Evolutionary conservation across 345 rosid species (phyloP).

Genomic region (Salix viminalis): DNA sequence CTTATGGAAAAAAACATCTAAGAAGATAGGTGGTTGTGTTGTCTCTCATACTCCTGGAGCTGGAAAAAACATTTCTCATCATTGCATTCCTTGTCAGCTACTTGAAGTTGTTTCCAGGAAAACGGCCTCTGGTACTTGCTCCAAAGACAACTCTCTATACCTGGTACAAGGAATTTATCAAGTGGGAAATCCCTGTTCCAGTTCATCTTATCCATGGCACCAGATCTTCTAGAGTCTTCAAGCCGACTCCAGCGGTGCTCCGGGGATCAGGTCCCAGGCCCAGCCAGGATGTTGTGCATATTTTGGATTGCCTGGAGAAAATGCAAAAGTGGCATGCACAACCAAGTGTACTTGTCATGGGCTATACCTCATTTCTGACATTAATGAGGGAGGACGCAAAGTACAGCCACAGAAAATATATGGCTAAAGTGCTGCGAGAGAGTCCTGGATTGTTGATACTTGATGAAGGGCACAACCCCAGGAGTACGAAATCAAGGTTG

Average conservation of each 20-base stretch:
- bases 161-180: conserved; percentile 92
- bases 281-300: conserved; percentile 78
- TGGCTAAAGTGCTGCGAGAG: conserved; percentile 83
- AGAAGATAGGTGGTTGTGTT: conserved; percentile 76
- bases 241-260: conserved; percentile 32
- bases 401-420: conserved; percentile 66
- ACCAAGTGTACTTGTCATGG: conserved; percentile 96
- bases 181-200: conserved; percentile 81
- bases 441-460: conserved; percentile 80
- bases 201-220: conserved; percentile 88
- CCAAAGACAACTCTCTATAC: conserved; percentile 91
- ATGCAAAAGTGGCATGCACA: conserved; percentile 87
- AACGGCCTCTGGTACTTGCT: conserved; percentile 81
- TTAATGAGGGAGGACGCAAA: conserved; percentile 82
- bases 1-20: conserved; percentile 48
- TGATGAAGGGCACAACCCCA: conserved; percentile 92
- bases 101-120: conserved; percentile 78
- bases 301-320: conserved; percentile 82
- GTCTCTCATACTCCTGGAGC: conserved; percentile 94
- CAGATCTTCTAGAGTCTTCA: conserved; percentile 54
- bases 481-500: conserved; percentile 88
- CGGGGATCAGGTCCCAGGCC: conserved; percentile 51
- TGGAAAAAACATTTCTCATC: conserved; percentile 83
- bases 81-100: conserved; percentile 87
- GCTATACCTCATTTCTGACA: conserved; percentile 82